Base-by-base conservation (phyloP, 2,329 filamentous ascomycete species). In the Tolypocladium inflatum region DNA sequence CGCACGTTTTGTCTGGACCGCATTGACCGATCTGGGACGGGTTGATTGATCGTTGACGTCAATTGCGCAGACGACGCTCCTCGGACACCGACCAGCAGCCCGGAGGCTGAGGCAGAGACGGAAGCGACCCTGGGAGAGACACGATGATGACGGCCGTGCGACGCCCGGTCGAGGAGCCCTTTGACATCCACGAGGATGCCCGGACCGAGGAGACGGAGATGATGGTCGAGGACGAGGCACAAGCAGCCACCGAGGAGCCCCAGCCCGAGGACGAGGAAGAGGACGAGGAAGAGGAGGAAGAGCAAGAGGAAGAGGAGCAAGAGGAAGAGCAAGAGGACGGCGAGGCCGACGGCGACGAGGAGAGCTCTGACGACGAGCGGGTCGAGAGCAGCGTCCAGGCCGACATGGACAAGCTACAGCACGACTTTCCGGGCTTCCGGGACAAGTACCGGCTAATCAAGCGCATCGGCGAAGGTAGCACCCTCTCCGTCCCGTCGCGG, bases 381-480 rank as follows among this genome's bases (percentile, higher is more conserved):
- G 79, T 90, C 42, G 88, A 92, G 64, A 77, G 82, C 23, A 77
- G 76, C 7, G 89, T 96, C 17, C 82, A 85, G 61, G 85, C 91
- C 56, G 94, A 99, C 71, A 99, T 99, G 84, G 83, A 85, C 56
- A 90, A 86, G 64, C 84, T 99, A 58, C 87, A 93, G 65, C 80
- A 85, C 57, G 88, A 86, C 39, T 97, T 97, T 70, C 86, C 86
- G 42, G 90, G 89, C 55, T 95, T 97, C 71, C 88, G 83, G 63
- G 82, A 90, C 66, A 85, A 87, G 59, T 99, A 93, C 74, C 87
- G 92, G 56, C 76, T 99, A 57, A 94, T 99, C 70, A 97, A 97
- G 74, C 88, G 93, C 62, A 99, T 99, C 68, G 94, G 94, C 68
- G 94, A 99, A 82, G 94, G 91, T 92, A 74, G 58, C 68, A 65